phyloP scores from a whole-genome alignment of 176 grass and related monocot genomes.

The Elymus sibiricus region DNA sequence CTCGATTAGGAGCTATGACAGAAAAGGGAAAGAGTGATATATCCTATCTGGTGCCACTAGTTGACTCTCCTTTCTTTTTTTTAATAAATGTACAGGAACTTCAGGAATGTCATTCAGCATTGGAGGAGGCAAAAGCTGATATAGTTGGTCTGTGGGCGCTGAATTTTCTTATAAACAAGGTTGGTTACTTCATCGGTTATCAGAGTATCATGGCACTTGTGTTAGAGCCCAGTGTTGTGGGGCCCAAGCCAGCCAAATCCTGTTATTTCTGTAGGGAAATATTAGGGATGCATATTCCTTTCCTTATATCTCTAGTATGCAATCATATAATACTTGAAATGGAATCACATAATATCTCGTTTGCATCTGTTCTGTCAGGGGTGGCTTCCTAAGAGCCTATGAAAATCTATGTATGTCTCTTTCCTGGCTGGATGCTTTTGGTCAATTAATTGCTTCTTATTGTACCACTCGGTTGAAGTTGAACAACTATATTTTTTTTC shows the following conservation, averaged over 20 bases:
- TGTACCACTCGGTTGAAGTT: neutral
- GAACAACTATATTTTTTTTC: neutral
- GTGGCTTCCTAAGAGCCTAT: conserved; percentile 71
- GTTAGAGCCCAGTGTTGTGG: neutral
- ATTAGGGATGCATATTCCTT: neutral
- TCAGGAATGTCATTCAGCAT: conserved; percentile 76
- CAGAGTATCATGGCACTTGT: neutral
- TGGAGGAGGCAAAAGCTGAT: conserved; percentile 99
- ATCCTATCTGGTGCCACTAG: neutral
- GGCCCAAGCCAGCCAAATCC: neutral
- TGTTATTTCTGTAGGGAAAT: neutral
- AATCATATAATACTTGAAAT: neutral
- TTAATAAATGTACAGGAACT: conserved; percentile 61
- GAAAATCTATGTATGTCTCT: conserved; percentile 89
- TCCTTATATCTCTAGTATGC: neutral
- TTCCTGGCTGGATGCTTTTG: conserved; percentile 89
- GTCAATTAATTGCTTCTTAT: conserved; percentile 37
- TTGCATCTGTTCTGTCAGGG: conserved; percentile 40
- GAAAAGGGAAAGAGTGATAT: neutral
- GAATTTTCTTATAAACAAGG: conserved; percentile 89
- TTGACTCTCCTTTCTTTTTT: neutral
- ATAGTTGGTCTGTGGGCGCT: conserved; percentile 96
- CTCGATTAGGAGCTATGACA: neutral
- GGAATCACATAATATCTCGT: neutral
- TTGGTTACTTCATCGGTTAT: conserved; percentile 29